Evolutionary conservation across 345 rosid species (phyloP), one percentile per base, ranked within the genome.

Genomic region (Syzygium aromaticum): DNA sequence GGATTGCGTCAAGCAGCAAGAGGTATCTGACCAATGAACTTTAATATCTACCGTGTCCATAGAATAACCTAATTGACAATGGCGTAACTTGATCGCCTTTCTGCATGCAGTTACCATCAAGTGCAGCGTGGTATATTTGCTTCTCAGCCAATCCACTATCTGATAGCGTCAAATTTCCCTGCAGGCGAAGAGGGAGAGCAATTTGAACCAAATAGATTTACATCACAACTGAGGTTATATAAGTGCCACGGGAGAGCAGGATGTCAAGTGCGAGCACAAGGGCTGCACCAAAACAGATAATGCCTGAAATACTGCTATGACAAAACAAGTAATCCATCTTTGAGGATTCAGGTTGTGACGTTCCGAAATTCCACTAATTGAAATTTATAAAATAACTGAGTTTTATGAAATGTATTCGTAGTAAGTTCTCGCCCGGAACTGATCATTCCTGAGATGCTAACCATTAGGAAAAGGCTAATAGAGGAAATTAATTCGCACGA

Each of bases 61-160:
- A 30, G 43, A 19, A 64, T 64, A 19, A 30, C 43, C 77, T 19
- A 64, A 28, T n/a, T 7, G 78, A 30, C 78, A 64, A 64, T 30
- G 78, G 23, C 12, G 11, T 16, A 30, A 64, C 78, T 86, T 59
- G 78, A 22, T 86, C 94, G 90, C 92, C 97, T 92, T 97, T 97
- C 94, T 92, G 94, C 91, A 94, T 93, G 92, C 90, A 92, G 92
- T 96, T 96, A 96, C 99, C 98, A 92, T 94, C 92, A 94, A 96
- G 96, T 88, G 98, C 95, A 73, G 98, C 93, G 86, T 92, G 98
- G 90, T 97, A 97, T 91, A 94, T 91, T 92, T 99, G 93, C 92
- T 97, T 97, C 94, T 96, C 99, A 49, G 95, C 92, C 89, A 96
- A 92, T 90, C 98, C 99, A 88, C 94, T 93, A 88, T 95, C 98